Conservation (phyloP, 805 yeast species). For the Wickerhamomyces ciferrii region DNA sequence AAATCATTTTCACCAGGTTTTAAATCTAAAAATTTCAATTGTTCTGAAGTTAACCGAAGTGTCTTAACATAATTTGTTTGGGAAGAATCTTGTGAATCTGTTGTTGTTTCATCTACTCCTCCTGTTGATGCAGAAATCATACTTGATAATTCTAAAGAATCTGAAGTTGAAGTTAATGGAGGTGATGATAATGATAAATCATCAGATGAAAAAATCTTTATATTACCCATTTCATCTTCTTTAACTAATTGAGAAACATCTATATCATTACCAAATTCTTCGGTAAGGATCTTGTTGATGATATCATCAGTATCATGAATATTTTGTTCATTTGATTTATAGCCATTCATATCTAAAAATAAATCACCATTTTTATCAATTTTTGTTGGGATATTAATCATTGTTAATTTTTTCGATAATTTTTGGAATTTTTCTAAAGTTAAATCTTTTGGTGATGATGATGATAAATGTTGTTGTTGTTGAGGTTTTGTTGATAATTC, state of each 20-base stretch:
- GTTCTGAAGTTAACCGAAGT: constrained; percentile 85
- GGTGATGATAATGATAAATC: constrained; percentile 10
- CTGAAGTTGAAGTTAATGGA: constrained; percentile 3
- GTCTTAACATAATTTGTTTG: constrained; percentile 66
- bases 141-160: constrained; percentile 2
- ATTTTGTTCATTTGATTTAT: constrained; percentile 79
- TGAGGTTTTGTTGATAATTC: neutral
- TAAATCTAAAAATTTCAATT: constrained; percentile 66
- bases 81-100: constrained; percentile 8
- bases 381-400: constrained; percentile 80
- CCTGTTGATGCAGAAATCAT: neutral
- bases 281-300: constrained; percentile 65
- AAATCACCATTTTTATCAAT: constrained; percentile 88
- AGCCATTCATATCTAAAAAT: constrained; percentile 91
- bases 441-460: constrained; percentile 26
- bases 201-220: constrained; percentile 44
- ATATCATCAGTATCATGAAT: constrained; percentile 72
- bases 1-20: constrained; percentile 76
- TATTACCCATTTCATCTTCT: constrained; percentile 64
- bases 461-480: constrained; percentile 1
- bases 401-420: constrained; percentile 57
- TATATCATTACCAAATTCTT: constrained; percentile 60
- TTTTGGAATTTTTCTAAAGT: constrained; percentile 56
- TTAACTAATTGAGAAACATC: constrained; percentile 40
- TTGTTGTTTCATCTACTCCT: neutral